Percentiles rank a stretch among this genome's conserved stretches.
Evolutionary conservation across 2,329 filamentous ascomycete species (phyloP).

Genomic region (Trichoderma lentiforme): DNA sequence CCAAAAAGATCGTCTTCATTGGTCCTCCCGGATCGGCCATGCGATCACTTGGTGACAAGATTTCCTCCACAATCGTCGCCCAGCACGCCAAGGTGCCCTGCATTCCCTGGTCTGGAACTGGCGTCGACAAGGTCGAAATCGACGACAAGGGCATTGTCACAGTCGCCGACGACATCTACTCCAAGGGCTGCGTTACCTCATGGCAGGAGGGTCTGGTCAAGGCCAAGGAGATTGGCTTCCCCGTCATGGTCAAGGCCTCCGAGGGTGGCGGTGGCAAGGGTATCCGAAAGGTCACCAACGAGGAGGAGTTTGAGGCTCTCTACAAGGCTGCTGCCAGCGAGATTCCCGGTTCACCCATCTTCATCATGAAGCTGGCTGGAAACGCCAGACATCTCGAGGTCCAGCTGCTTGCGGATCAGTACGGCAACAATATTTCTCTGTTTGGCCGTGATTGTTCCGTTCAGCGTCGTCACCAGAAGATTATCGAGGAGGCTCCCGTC

Average conservation of each 20-base stretch:
- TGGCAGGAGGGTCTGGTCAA: conserved; percentile 86
- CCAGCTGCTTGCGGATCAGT: conserved; percentile 95
- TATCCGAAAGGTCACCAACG: conserved; percentile 88
- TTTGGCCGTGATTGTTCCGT: conserved; percentile 99
- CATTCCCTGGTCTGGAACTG: conserved; percentile 98
- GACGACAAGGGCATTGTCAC: conserved; percentile 87
- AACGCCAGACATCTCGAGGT: conserved; percentile 97
- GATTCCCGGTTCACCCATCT: conserved; percentile 97
- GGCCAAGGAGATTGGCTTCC: conserved; percentile 90
- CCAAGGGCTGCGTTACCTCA: conserved; percentile 84
- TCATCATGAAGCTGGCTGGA: conserved; percentile 99
- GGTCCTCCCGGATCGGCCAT: conserved; percentile 96
- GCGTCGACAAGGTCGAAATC: conserved; percentile 75
- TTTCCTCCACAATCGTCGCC: conserved; percentile 97
- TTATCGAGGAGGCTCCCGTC: conserved; percentile 97
- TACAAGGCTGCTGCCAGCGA: conserved; percentile 97
- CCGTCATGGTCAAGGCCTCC: conserved; percentile 99
- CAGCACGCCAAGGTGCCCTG: conserved; percentile 95
- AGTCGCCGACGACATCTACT: conserved; percentile 79
- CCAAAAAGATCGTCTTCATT: conserved; percentile 99
- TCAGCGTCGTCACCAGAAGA: conserved; percentile 97
- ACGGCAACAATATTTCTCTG: conserved; percentile 98
- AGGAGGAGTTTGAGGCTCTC: conserved; percentile 78
- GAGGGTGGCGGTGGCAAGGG: conserved; percentile 99
- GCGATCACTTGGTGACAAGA: conserved; percentile 99